phyloP scores from a whole-genome alignment of 306 rosid species.

The Cucurbita ficifolia region DNA sequence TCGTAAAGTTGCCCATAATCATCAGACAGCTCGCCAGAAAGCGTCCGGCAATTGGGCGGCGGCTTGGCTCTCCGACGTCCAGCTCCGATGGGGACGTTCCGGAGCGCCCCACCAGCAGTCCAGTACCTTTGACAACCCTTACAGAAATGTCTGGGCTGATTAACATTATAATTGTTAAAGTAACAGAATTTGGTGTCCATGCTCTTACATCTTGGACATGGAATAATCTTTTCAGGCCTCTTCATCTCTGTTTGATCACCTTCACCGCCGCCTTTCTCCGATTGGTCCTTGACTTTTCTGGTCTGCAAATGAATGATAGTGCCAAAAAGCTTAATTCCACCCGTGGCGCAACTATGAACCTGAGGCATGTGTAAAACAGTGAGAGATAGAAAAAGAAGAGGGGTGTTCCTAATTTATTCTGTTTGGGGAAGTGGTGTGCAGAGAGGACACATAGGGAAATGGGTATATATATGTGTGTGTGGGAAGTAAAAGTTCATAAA shows the following conservation, averaged over 20 bases:
- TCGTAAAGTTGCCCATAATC: conserved; percentile 21
- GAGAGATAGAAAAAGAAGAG: not conserved
- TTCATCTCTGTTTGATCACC: conserved; percentile 22
- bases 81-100: conserved; percentile 68
- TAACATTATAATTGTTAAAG: conserved; percentile 81
- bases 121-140: conserved; percentile 81
- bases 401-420: not conserved
- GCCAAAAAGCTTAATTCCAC: conserved; percentile 81
- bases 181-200: conserved; percentile 85
- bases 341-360: conserved; percentile 20
- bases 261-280: conserved; percentile 11
- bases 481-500: conserved; percentile 18
- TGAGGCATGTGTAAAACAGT: conserved; percentile 26
- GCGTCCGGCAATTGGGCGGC: conserved; percentile 14
- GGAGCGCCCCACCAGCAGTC: conserved; percentile 87
- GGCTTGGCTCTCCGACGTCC: conserved; percentile 66
- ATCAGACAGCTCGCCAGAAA: conserved; percentile 21
- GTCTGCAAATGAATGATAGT: conserved; percentile 37
- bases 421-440: not conserved
- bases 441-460: not conserved
- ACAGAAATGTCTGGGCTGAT: conserved; percentile 84
- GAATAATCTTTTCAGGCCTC: conserved; percentile 49
- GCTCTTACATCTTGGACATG: conserved; percentile 90
- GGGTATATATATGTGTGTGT: not conserved
- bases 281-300: conserved; percentile 19